Evolutionary conservation across 2,329 filamentous ascomycete species (phyloP).

Genomic region (Cadophora sp.): DNA sequence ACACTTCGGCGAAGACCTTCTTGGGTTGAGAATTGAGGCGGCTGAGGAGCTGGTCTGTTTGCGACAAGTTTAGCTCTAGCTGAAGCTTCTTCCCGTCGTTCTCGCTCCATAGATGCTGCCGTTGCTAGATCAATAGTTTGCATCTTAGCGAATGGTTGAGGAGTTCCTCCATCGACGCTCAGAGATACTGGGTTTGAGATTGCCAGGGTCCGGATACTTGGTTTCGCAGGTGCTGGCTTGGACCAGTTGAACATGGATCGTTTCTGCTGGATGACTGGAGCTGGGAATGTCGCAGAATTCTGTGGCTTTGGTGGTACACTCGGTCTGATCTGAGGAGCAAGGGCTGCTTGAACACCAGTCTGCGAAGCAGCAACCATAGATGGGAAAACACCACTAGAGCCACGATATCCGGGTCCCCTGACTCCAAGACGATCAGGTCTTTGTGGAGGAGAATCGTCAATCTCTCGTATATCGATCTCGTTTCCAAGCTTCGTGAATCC

Average conservation of each 20-base stretch:
- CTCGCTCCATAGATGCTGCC: conserved; percentile 42
- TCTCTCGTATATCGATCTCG: conserved; percentile 26
- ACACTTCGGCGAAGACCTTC: conserved; percentile 35
- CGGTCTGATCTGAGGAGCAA: conserved; percentile 33
- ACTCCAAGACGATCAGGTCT: conserved; percentile 18
- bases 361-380: conserved; percentile 29
- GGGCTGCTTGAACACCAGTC: conserved; percentile 24
- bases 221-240: conserved; percentile 33
- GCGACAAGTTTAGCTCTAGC: conserved; percentile 37
- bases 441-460: conserved; percentile 20
- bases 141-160: conserved; percentile 41
- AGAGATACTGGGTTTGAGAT: conserved; percentile 43
- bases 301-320: conserved; percentile 9
- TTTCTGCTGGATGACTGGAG: conserved; percentile 34
- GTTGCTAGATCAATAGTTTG: conserved; percentile 44
- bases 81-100: conserved; percentile 39
- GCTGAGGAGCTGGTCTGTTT: conserved; percentile 36
- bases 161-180: conserved; percentile 14
- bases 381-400: conserved; percentile 41
- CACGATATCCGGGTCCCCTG: conserved; percentile 38
- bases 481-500: conserved; percentile 39
- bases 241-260: conserved; percentile 38
- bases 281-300: neutral
- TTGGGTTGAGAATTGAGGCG: conserved; percentile 32
- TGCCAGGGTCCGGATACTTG: conserved; percentile 38